Conservation (phyloP, 2,329 filamentous ascomycete genomes). For the Colletotrichum sp. region DNA sequence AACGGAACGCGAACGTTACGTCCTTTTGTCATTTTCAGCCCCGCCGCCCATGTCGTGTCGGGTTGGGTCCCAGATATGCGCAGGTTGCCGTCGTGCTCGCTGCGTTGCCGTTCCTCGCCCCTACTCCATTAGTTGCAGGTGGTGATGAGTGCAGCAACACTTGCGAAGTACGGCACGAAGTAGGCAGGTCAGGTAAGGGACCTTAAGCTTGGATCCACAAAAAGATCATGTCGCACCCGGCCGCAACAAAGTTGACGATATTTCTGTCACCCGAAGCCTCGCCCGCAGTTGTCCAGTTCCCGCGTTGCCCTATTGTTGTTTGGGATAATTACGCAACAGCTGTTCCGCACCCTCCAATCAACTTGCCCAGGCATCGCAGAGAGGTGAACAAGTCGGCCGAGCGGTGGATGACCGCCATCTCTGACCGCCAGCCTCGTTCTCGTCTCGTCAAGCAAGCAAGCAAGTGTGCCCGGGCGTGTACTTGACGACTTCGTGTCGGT, state of each 20-base stretch:
- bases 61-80: neutral
- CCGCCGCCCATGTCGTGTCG: neutral
- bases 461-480: neutral
- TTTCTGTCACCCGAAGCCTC: neutral
- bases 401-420: neutral
- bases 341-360: neutral
- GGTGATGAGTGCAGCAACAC: neutral
- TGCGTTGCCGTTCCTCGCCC: neutral
- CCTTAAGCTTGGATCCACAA: neutral
- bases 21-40: neutral
- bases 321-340: neutral
- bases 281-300: neutral
- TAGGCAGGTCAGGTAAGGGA: neutral
- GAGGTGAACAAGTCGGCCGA: neutral
- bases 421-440: neutral
- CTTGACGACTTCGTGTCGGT: slow-evolving; percentile 3
- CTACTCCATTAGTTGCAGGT: neutral
- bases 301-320: neutral
- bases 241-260: neutral
- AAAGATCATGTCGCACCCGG: neutral
- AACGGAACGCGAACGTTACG: neutral
- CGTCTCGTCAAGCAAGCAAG: neutral
- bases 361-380: neutral
- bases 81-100: neutral
- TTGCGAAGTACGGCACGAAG: neutral